Evolutionary conservation across 208 protist species (phyloP).

Genomic region (Crithidia sp.): DNA sequence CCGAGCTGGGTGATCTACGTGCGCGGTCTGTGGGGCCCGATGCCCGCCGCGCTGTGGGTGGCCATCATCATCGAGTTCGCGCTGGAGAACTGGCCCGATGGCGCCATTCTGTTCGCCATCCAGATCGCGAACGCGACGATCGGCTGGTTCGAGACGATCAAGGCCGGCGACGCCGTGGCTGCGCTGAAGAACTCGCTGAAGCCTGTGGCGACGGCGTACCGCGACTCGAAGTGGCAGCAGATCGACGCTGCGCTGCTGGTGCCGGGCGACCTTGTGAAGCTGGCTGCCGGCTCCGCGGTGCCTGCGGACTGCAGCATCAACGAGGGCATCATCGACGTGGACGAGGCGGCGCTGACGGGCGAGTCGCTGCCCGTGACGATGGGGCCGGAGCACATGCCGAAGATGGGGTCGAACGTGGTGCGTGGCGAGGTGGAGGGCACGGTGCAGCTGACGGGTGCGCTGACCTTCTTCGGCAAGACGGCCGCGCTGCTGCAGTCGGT

Average conservation of each 20-base stretch:
- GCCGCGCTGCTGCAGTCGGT: conserved; percentile 88
- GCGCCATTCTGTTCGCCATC: conserved; percentile 84
- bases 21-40: conserved; percentile 82
- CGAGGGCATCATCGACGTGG: conserved; percentile 91
- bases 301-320: conserved; percentile 93
- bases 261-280: conserved; percentile 93
- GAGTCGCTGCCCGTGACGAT: conserved; percentile 96
- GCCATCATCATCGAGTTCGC: conserved; percentile 90
- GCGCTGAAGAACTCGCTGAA: conserved; percentile 92
- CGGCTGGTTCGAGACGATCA: conserved; percentile 94
- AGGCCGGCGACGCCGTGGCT: conserved; percentile 92
- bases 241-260: conserved; percentile 89
- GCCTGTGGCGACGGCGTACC: conserved; percentile 68
- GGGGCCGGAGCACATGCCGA: conserved; percentile 83
- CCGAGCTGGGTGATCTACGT: conserved; percentile 85
- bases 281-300: conserved; percentile 91
- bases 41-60: conserved; percentile 90
- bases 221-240: conserved; percentile 86
- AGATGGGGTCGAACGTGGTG: conserved; percentile 92
- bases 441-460: conserved; percentile 88
- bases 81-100: conserved; percentile 88
- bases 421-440: conserved; percentile 80
- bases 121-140: conserved; percentile 86
- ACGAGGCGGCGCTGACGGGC: conserved; percentile 95
- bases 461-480: conserved; percentile 95